Base-by-base conservation (phyloP, 2,329 filamentous ascomycete species). In the Colletotrichum eleusines region DNA sequence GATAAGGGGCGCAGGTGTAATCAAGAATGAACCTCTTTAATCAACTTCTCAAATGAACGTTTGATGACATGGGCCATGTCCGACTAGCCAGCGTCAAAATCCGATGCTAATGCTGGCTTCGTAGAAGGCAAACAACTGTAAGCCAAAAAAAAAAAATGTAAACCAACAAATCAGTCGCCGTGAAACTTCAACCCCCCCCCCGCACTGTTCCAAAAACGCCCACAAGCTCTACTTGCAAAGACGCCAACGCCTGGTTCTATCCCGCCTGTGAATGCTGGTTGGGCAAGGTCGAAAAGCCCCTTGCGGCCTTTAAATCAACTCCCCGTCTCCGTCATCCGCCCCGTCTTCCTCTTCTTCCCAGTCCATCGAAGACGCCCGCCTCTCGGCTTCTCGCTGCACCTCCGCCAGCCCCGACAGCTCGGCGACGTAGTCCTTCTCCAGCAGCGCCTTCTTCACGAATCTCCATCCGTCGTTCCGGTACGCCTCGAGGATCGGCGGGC, bases 361-460 rank as follows among this genome's bases (percentile, higher is more conserved):
- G 33, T 92, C 90, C 57, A 92, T 81, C 54, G 89, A 79, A 0
- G 75, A 82, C 2, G 81, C 80, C 77, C 85, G 81, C 72, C 83
- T 84, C 74, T 89, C 88, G 0, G 89, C 88, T 70, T 79, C 80
- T 28, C 88, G 81, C 78, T 91, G 89, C n/a, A 94, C 90, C 78
- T 94, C 92, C 0, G 90, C 90, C 53, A 94, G 78, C 0, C 92
- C 92, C 42, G 90, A 92, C 42, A 95, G 83, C 78, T 95, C 93
- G 38, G 92, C 89, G 0, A 97, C 92, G 77, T 92, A 96, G 1
- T 94, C 91, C 76, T 90, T 90, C 79, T 95, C 91, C 71, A 90
- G 88, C 18, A 96, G 81, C 0, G 93, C 93, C 68, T 86, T 86
- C 82, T 91, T 91, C 42, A 96, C 89, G 78, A 97, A 97, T 0